Base-by-base conservation (phyloP, 2,329 filamentous ascomycete genomes). In the Pestalotiopsis sp. region DNA sequence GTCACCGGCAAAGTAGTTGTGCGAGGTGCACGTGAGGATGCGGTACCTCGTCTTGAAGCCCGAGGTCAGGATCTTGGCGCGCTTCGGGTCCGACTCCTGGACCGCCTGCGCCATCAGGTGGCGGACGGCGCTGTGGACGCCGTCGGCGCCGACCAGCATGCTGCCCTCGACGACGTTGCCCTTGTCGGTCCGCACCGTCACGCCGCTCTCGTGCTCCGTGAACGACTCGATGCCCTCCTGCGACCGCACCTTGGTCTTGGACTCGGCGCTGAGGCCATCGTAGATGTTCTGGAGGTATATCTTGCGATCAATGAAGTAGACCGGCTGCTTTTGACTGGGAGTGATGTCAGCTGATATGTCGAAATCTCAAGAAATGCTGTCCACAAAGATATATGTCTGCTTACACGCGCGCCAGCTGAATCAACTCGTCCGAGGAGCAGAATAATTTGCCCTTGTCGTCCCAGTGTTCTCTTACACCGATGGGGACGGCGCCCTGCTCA, bases 131-230 rank as follows among this genome's bases (percentile, higher is more conserved):
- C 62, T 64, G 45, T 64, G 62, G 14, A 64, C 62, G 20, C 62
- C 62, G 36, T 64, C 60, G 25, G 72, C 70, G 11, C 71, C 71
- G 27, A 73, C 52, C 4, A 73, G 70, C 13, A 73, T 70, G 61
- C 67, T 69, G 11, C 72, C 71, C 49, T 61, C 62, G 63, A 72
- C 49, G 6, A 58, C 38, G 57, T 73, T 67, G 17, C 71, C 72
- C 20, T 41, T 68, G 6, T 67, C 67, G 2, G 72, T 73, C 12
- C 62, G 63, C 17, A 73, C 70, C 7, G 59, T 67, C 3, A 73
- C 69, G 20, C 72, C 70, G 2, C 68, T 39, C 5, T 70, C 68
- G 14, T 68, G 68, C 66, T 72, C 72, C 9, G 49, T 59, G 31
- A 66, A 69, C 4, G 67, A 68, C 12, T 31, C 63, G 6, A 72